phyloP scores from a whole-genome alignment of 1,139 yeast species.

The Blastobotrys raffinosifermentans region DNA sequence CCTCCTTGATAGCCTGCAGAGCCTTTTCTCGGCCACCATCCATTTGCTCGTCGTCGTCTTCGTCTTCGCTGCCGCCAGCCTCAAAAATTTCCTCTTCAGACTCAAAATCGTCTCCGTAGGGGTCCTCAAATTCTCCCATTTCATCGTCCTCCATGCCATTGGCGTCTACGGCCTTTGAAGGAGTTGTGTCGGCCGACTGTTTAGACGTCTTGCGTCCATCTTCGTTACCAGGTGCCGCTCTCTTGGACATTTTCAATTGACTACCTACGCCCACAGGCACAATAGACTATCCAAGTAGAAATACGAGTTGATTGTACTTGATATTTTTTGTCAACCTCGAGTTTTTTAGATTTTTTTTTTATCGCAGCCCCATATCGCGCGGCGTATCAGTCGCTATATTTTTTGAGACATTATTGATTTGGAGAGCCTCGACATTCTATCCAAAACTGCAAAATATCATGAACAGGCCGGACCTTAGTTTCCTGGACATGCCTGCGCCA shows the following conservation, averaged over 20 bases:
- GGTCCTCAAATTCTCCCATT: conserved; percentile 91
- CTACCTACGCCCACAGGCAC: too few relatives aligned
- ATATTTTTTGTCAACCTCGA: too few relatives aligned
- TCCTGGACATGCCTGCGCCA: conserved; percentile 83
- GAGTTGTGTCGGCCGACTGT: conserved; percentile 26
- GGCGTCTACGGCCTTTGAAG: conserved; percentile 26
- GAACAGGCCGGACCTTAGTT: conserved; percentile 29
- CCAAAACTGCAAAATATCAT: too few relatives aligned
- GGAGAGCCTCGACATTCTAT: too few relatives aligned
- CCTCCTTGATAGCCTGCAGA: conserved; percentile 37
- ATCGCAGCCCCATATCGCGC: too few relatives aligned
- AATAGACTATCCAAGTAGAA: too few relatives aligned
- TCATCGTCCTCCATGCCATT: conserved; percentile 56
- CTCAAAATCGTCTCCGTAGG: conserved; percentile 91
- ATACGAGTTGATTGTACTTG: too few relatives aligned
- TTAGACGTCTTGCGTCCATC: conserved; percentile 25
- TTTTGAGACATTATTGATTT: too few relatives aligned
- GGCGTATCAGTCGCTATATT: too few relatives aligned
- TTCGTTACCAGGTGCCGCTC: conserved; percentile 21
- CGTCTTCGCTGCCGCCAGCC: conserved; percentile 54
- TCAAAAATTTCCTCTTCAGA: conserved; percentile 56
- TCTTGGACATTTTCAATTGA: conserved; percentile 24
- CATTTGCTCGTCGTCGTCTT: conserved; percentile 38
- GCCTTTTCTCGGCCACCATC: conserved; percentile 31
- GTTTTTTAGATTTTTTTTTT: too few relatives aligned